Percentiles rank a stretch among this genome's conserved stretches.
Conservation (phyloP, 164 flowering plant species). For the Warburgia ugandensis region DNA sequence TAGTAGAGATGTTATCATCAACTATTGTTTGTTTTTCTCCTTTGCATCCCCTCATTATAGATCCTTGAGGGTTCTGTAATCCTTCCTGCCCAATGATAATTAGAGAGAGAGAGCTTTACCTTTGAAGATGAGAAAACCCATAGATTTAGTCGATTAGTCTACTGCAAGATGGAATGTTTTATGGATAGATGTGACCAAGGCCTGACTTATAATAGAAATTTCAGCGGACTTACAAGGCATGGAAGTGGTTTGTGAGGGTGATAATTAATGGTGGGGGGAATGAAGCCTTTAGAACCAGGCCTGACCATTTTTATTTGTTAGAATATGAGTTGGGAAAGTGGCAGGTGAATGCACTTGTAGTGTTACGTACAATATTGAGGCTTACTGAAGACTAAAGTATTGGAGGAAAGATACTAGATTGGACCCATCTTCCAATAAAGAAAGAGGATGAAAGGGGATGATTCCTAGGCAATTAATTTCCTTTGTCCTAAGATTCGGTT, state of each 20-base stretch:
- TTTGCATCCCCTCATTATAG: constrained; percentile 7
- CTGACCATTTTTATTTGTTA: neutral
- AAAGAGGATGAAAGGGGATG: too few relatives aligned
- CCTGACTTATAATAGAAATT: constrained; percentile 3
- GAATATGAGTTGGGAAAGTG: neutral
- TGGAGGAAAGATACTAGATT: too few relatives aligned
- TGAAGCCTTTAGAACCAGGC: constrained; percentile 3
- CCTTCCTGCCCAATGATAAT: neutral
- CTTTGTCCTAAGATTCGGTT: too few relatives aligned
- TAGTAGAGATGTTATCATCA: constrained; percentile 10
- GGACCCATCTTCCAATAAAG: too few relatives aligned
- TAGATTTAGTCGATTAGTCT: neutral
- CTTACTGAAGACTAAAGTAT: too few relatives aligned
- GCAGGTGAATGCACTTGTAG: too few relatives aligned
- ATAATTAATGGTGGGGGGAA: neutral
- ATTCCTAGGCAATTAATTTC: too few relatives aligned
- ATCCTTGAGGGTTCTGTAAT: neutral
- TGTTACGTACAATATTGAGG: too few relatives aligned
- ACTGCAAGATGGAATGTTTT: neutral
- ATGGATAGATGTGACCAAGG: constrained; percentile 2
- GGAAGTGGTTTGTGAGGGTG: constrained; percentile 4
- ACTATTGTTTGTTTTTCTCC: constrained; percentile 1
- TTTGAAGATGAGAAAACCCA: neutral
- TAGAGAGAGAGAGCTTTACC: neutral
- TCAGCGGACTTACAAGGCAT: constrained; percentile 8